Evolutionary conservation across 2,329 filamentous ascomycete species (phyloP).

Genomic region (Knoxdaviesia proteae): DNA sequence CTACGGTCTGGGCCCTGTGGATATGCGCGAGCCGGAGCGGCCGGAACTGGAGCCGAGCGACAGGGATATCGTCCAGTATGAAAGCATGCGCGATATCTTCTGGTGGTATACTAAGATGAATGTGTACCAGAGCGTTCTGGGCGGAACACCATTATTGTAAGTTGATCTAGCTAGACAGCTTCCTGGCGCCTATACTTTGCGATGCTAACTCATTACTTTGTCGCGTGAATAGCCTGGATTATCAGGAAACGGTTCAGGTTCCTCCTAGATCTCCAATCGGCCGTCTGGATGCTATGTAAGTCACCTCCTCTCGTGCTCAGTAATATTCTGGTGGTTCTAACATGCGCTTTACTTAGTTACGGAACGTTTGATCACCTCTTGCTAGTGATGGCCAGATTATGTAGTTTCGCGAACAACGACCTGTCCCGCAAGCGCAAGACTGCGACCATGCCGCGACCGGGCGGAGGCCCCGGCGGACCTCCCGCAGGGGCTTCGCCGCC

Average conservation of each 20-base stretch:
- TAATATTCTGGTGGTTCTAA: too few species aligned
- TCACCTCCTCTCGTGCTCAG: slow-evolving; percentile 1
- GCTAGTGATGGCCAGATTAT: slow-evolving; percentile 58
- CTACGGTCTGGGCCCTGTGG: slow-evolving; percentile 14
- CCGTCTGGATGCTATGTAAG: slow-evolving; percentile 50
- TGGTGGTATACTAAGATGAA: slow-evolving; percentile 98
- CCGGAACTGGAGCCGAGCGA: slow-evolving; percentile 21
- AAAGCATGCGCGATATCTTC: slow-evolving; percentile 66
- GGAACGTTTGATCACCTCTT: slow-evolving; percentile 79
- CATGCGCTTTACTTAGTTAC: slow-evolving; percentile 29
- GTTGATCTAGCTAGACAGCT: slow-evolving; percentile 13
- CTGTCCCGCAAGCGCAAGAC: slow-evolving; percentile 55
- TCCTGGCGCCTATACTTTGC: not conserved
- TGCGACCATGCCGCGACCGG: slow-evolving; percentile 12
- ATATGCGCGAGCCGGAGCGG: slow-evolving; percentile 11
- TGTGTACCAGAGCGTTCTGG: slow-evolving; percentile 72
- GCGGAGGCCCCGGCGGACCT: too few species aligned
- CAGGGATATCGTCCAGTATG: slow-evolving; percentile 57
- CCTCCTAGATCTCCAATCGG: slow-evolving; percentile 68
- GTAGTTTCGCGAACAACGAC: slow-evolving; percentile 61
- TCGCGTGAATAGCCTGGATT: too few species aligned
- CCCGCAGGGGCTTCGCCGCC: slow-evolving; percentile 13
- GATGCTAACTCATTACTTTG: slow-evolving; percentile 4
- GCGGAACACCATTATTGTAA: slow-evolving; percentile 69
- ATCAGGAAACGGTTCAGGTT: slow-evolving; percentile 26